A percentile compares a stretch with the other conserved stretches of the same genome.
Conservation (phyloP, 2,329 filamentous ascomycete species). For the Cytospora paraplurivora region DNA sequence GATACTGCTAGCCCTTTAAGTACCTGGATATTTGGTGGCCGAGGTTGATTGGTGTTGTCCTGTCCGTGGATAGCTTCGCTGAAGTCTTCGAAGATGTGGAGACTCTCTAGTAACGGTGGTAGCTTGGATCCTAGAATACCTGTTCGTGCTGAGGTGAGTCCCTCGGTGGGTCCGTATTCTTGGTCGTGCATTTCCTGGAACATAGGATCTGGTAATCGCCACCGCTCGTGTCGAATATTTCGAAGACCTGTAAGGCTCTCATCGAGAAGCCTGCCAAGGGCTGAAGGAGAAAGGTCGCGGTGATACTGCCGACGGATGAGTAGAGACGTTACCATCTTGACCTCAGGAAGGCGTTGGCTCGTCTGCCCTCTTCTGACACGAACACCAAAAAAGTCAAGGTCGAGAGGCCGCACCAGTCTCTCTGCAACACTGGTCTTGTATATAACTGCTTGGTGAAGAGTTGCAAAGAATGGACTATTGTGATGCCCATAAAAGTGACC, state of each 20-base stretch:
- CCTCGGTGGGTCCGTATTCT: not conserved
- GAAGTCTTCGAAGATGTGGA: constrained; percentile 4
- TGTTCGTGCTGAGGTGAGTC: not conserved
- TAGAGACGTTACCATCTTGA: constrained; percentile 6
- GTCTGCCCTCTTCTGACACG: not conserved
- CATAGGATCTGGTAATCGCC: constrained; percentile 3
- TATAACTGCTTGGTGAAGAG: not conserved
- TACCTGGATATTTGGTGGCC: not conserved
- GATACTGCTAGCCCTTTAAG: not conserved
- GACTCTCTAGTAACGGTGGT: not conserved
- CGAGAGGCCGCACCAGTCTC: constrained; percentile 3
- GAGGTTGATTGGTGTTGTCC: not conserved
- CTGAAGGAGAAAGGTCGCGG: not conserved
- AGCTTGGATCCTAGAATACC: not conserved
- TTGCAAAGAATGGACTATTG: not conserved
- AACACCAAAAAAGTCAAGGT: not conserved
- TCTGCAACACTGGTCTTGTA: not conserved
- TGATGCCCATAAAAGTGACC: not conserved
- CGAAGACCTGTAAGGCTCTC: not conserved
- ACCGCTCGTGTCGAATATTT: constrained; percentile 9
- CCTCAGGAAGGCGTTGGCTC: not conserved
- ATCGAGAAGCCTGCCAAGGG: not conserved
- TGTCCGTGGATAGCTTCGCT: not conserved
- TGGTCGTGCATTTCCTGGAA: not conserved
- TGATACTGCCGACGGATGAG: constrained; percentile 7